These are phyloP conservation scores for Pyrrhoderma noxium DNA, from an alignment of 1,284 basidiomycete genomes.

Conservation along the genomic window DNA sequence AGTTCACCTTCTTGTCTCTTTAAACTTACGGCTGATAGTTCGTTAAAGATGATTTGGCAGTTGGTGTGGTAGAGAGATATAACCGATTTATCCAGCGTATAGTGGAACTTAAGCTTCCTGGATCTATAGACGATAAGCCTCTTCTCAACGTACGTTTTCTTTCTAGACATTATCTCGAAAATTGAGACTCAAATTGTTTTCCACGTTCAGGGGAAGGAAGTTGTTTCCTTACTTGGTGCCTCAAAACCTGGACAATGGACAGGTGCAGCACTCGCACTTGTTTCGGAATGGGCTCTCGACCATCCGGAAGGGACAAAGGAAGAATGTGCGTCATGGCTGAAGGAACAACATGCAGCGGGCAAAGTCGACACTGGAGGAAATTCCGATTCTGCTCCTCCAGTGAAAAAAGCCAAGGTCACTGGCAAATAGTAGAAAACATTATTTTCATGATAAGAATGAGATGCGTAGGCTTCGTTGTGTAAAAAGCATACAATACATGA, in stretches of 20 bases:
- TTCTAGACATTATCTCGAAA: neutral
- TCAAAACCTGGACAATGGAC: constrained; percentile 65
- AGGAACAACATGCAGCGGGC: constrained; percentile 41
- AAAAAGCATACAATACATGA: neutral
- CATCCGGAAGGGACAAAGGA: constrained; percentile 60
- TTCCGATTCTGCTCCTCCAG: neutral
- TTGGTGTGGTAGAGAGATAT: constrained; percentile 50
- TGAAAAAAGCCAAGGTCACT: constrained; percentile 11
- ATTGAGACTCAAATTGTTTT: too few relatives aligned
- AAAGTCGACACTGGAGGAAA: constrained; percentile 24
- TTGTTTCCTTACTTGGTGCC: constrained; percentile 48
- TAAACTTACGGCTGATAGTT: constrained; percentile 15
- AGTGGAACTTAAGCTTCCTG: constrained; percentile 53
- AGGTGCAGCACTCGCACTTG: constrained; percentile 49
- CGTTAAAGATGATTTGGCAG: constrained; percentile 36
- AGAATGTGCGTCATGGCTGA: constrained; percentile 66
- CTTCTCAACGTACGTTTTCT: constrained; percentile 62
- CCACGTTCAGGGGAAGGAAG: constrained; percentile 76
- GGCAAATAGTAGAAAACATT: neutral
- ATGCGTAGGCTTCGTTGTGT: neutral
- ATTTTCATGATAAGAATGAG: neutral
- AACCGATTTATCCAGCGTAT: constrained; percentile 56
- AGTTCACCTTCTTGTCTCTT: constrained; percentile 15
- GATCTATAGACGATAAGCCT: constrained; percentile 59
- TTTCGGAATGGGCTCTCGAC: constrained; percentile 80